Evolutionary conservation across 1,284 basidiomycete genomes (phyloP), one percentile per base, ranked within the genome.

Genomic region (Boletus calvinii): DNA sequence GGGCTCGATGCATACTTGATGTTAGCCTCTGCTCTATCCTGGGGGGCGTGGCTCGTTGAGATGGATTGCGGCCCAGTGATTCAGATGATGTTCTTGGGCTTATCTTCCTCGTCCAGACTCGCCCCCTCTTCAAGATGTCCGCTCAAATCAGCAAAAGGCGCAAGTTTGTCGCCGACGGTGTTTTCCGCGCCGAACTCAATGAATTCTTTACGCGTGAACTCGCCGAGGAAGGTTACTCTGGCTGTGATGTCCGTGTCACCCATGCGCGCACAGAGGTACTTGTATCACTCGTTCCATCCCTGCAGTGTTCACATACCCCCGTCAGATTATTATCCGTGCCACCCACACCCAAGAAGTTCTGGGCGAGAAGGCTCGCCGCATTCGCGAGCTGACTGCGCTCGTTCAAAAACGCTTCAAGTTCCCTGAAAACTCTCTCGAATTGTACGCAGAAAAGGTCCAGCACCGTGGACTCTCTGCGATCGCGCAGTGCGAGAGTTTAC

Each of bases 371-470:
- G 97, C 96, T 65, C 94, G 97, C 71, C 92, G 97, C 73, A 99
- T 99, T 71, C 91, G 97, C 70, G 97, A 99, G 81, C 86, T 99
- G 67, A 99, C 97, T 62, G 82, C 94, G 49, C 90, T 99, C 74
- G 94, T 99, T 62, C 94, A 96, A 80, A 99, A 99, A 79, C 90
- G 97, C 67, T 99, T 99, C 90, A 96, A 94, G 76, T 99, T 98
- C 87, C 90, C 95, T 62, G 97, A 99, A 75, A 95, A 95, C 79
- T 92, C 94, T 46, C 89, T 99, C 63, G 97, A 99, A 77, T 85
- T 99, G 61, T 99, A 98, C 78, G 97, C 96, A 63, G 97, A 99
- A 81, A 99, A 99, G 81, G 97, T 99, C 59, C 94, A 97, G 77
- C 91, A 92, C 83, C 93, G 97, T 76, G 97, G 97, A 76, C 87